phyloP scores from a whole-genome alignment of 106 monocot genomes.

The Platanthera zijinensis region DNA sequence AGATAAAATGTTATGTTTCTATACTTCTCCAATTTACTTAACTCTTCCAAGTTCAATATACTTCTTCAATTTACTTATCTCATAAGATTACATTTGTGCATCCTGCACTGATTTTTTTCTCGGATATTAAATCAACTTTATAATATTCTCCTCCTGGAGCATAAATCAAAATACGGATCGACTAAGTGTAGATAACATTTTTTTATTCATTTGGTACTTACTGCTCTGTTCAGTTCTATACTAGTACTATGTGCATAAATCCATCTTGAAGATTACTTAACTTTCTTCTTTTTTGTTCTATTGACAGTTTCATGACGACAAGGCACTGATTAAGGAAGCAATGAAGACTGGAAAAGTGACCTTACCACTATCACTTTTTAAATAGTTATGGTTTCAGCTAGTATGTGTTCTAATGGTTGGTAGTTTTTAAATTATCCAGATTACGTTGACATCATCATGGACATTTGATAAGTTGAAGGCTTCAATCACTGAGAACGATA shows the following conservation, averaged over 20 bases:
- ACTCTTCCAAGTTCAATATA: too few species aligned
- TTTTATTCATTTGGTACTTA: too few species aligned
- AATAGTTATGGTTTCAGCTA: background rate
- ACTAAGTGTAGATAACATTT: too few species aligned
- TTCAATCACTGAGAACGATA: conserved; percentile 36
- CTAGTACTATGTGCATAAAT: background rate
- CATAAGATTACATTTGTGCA: too few species aligned
- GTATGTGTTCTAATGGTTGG: background rate
- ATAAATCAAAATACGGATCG: too few species aligned
- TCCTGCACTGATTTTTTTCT: too few species aligned
- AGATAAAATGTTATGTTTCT: too few species aligned
- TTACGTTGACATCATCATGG: conserved; percentile 53
- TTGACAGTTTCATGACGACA: conserved; percentile 87
- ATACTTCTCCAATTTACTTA: too few species aligned
- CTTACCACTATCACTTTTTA: background rate
- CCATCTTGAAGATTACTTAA: too few species aligned
- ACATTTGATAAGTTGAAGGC: conserved; percentile 62
- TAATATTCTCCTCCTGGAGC: too few species aligned
- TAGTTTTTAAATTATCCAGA: conserved; percentile 37
- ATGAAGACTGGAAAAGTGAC: conserved; percentile 67
- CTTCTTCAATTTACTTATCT: too few species aligned
- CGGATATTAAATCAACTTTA: too few species aligned
- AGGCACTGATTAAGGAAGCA: conserved; percentile 63
- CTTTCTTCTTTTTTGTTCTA: conserved; percentile 7
- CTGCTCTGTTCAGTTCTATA: background rate